Percentiles rank a stretch among this genome's conserved stretches.
Conservation (phyloP, 1,284 basidiomycete species). For the Apiotrichum akiyoshidainum region DNA sequence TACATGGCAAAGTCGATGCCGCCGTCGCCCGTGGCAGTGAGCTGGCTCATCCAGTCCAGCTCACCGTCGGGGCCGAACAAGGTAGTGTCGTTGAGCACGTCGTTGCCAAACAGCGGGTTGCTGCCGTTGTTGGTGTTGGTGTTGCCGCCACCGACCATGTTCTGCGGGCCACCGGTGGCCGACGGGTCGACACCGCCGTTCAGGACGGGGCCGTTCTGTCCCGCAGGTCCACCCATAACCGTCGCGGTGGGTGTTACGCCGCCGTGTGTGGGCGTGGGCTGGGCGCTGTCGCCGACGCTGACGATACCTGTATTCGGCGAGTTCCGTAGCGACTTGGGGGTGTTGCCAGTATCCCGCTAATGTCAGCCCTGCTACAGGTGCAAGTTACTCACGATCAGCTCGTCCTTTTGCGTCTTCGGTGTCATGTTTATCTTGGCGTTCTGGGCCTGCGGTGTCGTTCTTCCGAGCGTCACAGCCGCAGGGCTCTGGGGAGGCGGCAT, state of each 20-base stretch:
- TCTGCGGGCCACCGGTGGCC: not conserved
- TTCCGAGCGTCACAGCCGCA: slow-evolving; percentile 21
- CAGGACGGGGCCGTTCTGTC: not conserved
- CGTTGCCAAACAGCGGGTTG: slow-evolving; percentile 6
- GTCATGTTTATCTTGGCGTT: slow-evolving; percentile 16
- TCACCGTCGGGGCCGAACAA: slow-evolving; percentile 17
- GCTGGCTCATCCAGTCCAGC: slow-evolving; percentile 17
- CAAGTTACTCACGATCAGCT: slow-evolving; percentile 25
- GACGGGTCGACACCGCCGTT: slow-evolving; percentile 1
- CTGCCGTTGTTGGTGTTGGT: too few relatives aligned
- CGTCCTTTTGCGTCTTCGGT: slow-evolving; percentile 29
- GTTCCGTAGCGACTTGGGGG: slow-evolving; percentile 43
- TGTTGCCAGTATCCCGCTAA: slow-evolving; percentile 31
- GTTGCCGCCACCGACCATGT: not conserved
- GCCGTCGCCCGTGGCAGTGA: slow-evolving; percentile 9
- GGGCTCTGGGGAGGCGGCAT: slow-evolving; percentile 47
- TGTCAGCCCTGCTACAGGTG: not conserved
- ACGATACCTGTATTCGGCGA: slow-evolving; percentile 34
- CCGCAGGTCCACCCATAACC: slow-evolving; percentile 13
- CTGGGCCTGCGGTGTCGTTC: slow-evolving; percentile 36
- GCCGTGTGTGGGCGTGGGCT: slow-evolving; percentile 20
- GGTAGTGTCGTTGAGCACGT: slow-evolving; percentile 9
- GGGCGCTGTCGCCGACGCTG: slow-evolving; percentile 15
- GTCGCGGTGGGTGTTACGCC: slow-evolving; percentile 31
- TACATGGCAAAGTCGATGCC: slow-evolving; percentile 40